A percentile compares a stretch with the other conserved stretches of the same genome.
phyloP scores from a whole-genome alignment of 176 grass and related monocot species.

The Saccharum officinarum region DNA sequence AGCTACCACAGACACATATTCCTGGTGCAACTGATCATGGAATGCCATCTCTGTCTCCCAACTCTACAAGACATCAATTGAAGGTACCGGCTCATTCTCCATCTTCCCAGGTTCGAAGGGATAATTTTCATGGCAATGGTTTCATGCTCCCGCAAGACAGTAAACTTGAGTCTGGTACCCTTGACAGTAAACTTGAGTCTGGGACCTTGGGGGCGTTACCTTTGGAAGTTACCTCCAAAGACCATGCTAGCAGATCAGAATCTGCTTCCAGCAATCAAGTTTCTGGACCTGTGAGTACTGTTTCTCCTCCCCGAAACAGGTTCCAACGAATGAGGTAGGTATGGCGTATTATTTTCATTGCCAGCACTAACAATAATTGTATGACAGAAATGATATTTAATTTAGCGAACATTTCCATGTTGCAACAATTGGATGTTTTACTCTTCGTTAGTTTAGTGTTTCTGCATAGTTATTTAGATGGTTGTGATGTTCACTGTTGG shows the following conservation, averaged over 20 bases:
- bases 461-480: neutral
- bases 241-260: slow-evolving; percentile 39
- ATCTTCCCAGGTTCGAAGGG: slow-evolving; percentile 24
- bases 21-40: slow-evolving; percentile 41
- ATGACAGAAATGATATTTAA: neutral
- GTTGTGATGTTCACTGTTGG: neutral
- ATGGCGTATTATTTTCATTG: slow-evolving; percentile 3
- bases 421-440: neutral
- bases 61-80: slow-evolving; percentile 29
- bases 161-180: slow-evolving; percentile 34
- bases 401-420: neutral
- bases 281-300: slow-evolving; percentile 29
- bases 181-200: slow-evolving; percentile 45
- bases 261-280: slow-evolving; percentile 21
- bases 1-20: slow-evolving; percentile 34
- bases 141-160: slow-evolving; percentile 35
- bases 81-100: slow-evolving; percentile 32
- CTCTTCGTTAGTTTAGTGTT: neutral
- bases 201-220: slow-evolving; percentile 48
- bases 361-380: neutral
- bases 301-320: slow-evolving; percentile 26
- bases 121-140: slow-evolving; percentile 42
- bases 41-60: slow-evolving; percentile 36
- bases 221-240: slow-evolving; percentile 32
- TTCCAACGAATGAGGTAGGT: slow-evolving; percentile 47